These are phyloP conservation scores for Ceratobasidium sp. DNA, from an alignment of 1,284 basidiomycete species.

Conservation along the genomic window DNA sequence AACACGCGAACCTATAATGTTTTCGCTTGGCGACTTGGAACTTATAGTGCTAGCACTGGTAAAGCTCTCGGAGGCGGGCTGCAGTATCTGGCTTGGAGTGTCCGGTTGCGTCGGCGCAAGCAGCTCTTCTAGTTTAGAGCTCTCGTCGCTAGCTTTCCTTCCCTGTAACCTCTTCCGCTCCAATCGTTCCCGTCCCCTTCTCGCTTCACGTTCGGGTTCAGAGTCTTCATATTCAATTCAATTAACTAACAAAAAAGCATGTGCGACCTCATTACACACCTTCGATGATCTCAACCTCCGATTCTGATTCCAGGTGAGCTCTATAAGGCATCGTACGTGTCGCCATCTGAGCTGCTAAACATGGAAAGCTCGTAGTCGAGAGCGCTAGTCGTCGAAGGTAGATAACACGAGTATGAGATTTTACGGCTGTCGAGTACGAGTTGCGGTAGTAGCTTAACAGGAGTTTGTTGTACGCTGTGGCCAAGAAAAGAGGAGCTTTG, in stretches of 20 bases:
- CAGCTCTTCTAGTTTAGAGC: not conserved
- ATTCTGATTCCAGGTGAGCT: not conserved
- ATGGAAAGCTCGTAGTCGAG: not conserved
- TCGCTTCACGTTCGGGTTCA: constrained; percentile 17
- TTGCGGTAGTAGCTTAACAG: not conserved
- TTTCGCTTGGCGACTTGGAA: not conserved
- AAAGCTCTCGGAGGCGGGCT: not conserved
- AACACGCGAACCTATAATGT: not conserved
- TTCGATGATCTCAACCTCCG: constrained; percentile 27
- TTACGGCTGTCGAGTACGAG: no score
- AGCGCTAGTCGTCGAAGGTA: not conserved
- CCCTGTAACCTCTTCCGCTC: not conserved
- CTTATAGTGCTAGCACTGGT: not conserved
- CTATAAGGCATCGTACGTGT: not conserved
- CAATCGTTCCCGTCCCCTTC: not conserved
- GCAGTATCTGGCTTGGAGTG: not conserved
- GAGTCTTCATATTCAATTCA: constrained; percentile 11
- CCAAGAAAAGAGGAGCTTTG: not conserved
- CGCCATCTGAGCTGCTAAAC: not conserved
- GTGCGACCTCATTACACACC: not conserved
- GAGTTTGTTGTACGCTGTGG: not conserved
- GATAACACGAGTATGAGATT: not conserved
- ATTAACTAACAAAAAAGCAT: not conserved
- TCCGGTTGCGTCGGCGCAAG: not conserved
- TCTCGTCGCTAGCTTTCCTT: not conserved